Conservation (phyloP, 345 rosid species). For the Hibiscus mutabilis region DNA sequence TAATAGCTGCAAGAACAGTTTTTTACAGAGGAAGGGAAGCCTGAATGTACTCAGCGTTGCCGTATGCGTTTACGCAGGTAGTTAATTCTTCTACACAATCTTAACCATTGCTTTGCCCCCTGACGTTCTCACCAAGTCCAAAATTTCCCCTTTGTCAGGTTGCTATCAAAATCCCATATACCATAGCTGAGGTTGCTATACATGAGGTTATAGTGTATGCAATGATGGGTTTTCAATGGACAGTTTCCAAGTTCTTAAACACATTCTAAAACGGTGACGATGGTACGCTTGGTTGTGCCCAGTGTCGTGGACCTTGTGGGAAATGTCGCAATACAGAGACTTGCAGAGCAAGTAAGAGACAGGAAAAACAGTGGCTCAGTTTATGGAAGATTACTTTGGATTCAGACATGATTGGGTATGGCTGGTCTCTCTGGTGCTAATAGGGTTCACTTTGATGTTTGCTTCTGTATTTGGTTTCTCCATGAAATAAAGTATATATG, state of each 20-base stretch:
- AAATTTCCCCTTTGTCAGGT: conserved; percentile 21
- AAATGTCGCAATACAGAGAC: conserved; percentile 39
- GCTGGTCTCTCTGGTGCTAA: conserved; percentile 24
- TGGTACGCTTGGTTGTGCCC: conserved; percentile 40
- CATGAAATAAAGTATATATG: conserved; percentile 14
- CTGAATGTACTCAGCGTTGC: conserved; percentile 67
- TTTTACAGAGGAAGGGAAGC: conserved; percentile 59
- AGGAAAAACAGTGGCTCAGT: conserved; percentile 37
- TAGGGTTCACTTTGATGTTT: conserved; percentile 26
- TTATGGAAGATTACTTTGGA: conserved; percentile 32
- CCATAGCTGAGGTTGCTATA: conserved; percentile 25
- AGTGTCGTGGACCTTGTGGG: conserved; percentile 39
- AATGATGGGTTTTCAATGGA: conserved; percentile 55
- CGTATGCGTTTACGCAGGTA: conserved; percentile 13
- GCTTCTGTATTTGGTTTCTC: conserved; percentile 22
- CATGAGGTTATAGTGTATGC: conserved; percentile 24
- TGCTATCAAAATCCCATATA: conserved; percentile 43
- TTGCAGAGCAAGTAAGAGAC: conserved; percentile 26
- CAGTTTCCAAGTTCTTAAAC: conserved; percentile 28
- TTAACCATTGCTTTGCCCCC: background rate
- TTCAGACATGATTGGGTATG: conserved; percentile 32
- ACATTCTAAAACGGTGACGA: conserved; percentile 40
- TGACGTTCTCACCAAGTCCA: no score
- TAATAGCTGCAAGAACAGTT: conserved; percentile 41
- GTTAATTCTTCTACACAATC: background rate